phyloP scores from a whole-genome alignment of 2,329 filamentous ascomycete species.

The Drechslera avenae region DNA sequence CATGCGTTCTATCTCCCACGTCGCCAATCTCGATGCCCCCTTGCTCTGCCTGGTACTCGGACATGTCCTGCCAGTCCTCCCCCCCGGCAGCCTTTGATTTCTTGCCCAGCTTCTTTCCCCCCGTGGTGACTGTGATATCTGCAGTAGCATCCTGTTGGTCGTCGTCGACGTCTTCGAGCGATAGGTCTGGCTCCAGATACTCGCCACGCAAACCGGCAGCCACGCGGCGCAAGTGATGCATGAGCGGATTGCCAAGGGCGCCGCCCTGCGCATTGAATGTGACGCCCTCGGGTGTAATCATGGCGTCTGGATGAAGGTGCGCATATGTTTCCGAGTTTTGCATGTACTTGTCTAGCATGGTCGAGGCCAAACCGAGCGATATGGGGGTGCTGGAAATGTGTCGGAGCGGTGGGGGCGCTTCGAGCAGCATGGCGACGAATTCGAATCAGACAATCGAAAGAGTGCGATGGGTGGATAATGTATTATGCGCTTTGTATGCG shows the following conservation, averaged over 20 bases:
- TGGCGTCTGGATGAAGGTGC: slow-evolving; percentile 57
- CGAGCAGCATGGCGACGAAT: slow-evolving; percentile 34
- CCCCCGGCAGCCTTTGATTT: too few species aligned
- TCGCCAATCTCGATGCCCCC: slow-evolving; percentile 51
- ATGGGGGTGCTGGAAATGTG: slow-evolving; percentile 41
- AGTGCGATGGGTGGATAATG: background rate
- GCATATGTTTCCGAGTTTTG: slow-evolving; percentile 46
- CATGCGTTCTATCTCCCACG: slow-evolving; percentile 44
- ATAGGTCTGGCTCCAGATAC: slow-evolving; percentile 53
- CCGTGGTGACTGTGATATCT: slow-evolving; percentile 2
- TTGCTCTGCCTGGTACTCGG: slow-evolving; percentile 50
- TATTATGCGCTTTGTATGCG: background rate
- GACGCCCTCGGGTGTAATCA: slow-evolving; percentile 51
- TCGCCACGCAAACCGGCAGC: slow-evolving; percentile 60
- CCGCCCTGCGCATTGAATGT: slow-evolving; percentile 51
- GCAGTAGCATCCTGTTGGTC: slow-evolving; percentile 16
- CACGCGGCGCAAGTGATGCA: slow-evolving; percentile 60
- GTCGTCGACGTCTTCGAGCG: slow-evolving; percentile 46
- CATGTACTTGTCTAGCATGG: slow-evolving; percentile 50
- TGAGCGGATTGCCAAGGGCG: slow-evolving; percentile 53
- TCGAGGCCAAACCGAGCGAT: slow-evolving; percentile 41
- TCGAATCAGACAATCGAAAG: background rate
- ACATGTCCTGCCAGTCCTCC: slow-evolving; percentile 53
- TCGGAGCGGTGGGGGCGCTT: slow-evolving; percentile 46
- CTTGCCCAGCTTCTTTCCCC: slow-evolving; percentile 8